Evolutionary conservation across 768 basidiomycete genomes (phyloP).

Genomic region (Boletus vinaceobasis): DNA sequence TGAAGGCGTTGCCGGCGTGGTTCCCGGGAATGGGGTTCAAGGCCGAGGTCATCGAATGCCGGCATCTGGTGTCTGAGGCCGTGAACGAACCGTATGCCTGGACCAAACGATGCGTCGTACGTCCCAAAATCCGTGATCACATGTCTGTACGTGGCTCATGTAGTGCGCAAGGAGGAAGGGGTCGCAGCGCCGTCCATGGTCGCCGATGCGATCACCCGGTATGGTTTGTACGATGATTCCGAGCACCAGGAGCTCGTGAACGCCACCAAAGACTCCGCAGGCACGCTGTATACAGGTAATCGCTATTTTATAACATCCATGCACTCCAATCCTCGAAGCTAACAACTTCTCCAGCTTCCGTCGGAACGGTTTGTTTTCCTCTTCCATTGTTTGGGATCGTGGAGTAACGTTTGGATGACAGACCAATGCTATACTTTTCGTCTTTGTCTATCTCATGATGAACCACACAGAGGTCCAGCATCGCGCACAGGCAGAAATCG

Average conservation of each 20-base stretch:
- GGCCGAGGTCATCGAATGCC: constrained; percentile 9
- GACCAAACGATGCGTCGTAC: constrained; percentile 7
- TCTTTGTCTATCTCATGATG: constrained; percentile 31
- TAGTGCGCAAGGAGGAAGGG: constrained; percentile 5
- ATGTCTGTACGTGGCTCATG: neutral
- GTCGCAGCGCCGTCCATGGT: constrained; percentile 14
- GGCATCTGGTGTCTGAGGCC: neutral
- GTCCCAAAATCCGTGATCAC: neutral
- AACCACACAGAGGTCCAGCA: constrained; percentile 26
- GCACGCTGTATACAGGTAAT: constrained; percentile 19
- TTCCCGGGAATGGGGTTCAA: constrained; percentile 27
- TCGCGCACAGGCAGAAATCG: constrained; percentile 33
- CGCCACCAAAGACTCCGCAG: constrained; percentile 18
- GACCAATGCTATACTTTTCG: constrained; percentile 23
- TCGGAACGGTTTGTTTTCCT: constrained; percentile 28
- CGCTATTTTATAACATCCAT: neutral
- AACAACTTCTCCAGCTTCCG: constrained; percentile 18
- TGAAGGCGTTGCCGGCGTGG: constrained; percentile 22
- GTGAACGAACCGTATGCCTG: constrained; percentile 13
- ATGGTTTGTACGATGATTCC: constrained; percentile 4
- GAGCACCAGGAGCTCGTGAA: constrained; percentile 2
- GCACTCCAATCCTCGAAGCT: neutral
- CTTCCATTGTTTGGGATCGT: neutral
- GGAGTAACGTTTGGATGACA: constrained; percentile 3
- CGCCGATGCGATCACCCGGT: constrained; percentile 9